Evolutionary conservation across 169 alveolate genomes (phyloP), one percentile per base, ranked within the genome.

Genomic region (Babesia ovis): DNA sequence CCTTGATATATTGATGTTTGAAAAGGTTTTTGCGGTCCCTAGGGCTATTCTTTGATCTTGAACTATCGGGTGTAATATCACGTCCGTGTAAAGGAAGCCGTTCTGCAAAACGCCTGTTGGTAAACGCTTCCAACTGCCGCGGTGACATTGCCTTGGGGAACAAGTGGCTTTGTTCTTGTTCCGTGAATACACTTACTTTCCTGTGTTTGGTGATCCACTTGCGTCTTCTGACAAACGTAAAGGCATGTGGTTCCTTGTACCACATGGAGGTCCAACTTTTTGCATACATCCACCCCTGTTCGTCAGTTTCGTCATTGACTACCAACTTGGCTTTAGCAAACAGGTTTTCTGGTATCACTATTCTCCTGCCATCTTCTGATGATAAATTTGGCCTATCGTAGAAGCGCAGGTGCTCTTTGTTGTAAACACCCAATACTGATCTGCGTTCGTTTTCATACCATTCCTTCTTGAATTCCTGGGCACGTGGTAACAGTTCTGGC

Each of bases 401-500:
- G 34, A 72, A 71, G 23, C 84, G 0, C 29, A 81, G 73, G 45
- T 72, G 32, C 16, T 51, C 54, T 55, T 58, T 71, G 39, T 72
- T 57, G 50, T 58, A 81, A 29, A 32, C 35, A 50, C 89, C 89
- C 34, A 81, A 72, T 16, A 81, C 20, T 5, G 69, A 43, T 22
- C 67, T 81, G 12, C 89, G 73, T 57, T 81, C 89, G 58, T 81
- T 70, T 67, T 81, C 85, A 54, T 81, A 81, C 77, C 68, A 68
- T 32, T 68, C 79, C 34, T 18, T 29, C 12, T 12, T 27, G n/a
- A 46, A 12, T 59, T 59, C 70, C 27, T 48, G 32, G 9, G 14
- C 27, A 20, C 32, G 56, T 48, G 20, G 56, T 20, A 20, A 18
- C 9, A 48, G 5, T 22, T 25, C 50, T 14, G 14, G 8, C 14